phyloP scores from a whole-genome alignment of 345 rosid genomes.

The Cardamine chenopodiifolia region DNA sequence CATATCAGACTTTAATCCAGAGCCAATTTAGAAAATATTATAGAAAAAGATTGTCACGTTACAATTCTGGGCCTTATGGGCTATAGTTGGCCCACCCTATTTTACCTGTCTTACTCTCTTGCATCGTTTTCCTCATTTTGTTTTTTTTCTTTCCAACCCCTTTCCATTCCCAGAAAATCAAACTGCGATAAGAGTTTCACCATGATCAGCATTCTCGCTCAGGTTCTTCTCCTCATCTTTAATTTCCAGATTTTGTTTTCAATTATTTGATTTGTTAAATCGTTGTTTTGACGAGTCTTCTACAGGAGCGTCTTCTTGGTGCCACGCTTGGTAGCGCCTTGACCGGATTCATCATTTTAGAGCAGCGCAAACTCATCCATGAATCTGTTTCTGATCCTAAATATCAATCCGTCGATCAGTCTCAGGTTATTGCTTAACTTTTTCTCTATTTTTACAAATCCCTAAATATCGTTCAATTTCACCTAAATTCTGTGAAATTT shows the following conservation, averaged over 20 bases:
- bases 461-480: conserved; percentile 31
- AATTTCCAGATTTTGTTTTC: neutral
- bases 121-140: neutral
- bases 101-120: neutral
- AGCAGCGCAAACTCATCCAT: conserved; percentile 73
- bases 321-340: conserved; percentile 64
- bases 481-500: neutral
- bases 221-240: conserved; percentile 27
- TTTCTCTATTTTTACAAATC: conserved; percentile 13
- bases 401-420: conserved; percentile 34
- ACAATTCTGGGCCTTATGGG: neutral
- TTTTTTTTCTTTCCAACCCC: no score
- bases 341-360: conserved; percentile 58
- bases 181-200: neutral
- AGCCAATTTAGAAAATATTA: neutral
- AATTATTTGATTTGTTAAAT: no score
- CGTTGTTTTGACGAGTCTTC: neutral
- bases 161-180: neutral
- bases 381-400: conserved; percentile 53
- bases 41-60: neutral
- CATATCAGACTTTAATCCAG: no score
- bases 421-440: conserved; percentile 51
- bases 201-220: conserved; percentile 48
- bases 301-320: conserved; percentile 67
- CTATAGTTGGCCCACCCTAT: neutral